Evolutionary conservation across 164 flowering plant genomes (phyloP), one percentile per base, ranked within the genome.

Genomic region (Liriodendron chinense): DNA sequence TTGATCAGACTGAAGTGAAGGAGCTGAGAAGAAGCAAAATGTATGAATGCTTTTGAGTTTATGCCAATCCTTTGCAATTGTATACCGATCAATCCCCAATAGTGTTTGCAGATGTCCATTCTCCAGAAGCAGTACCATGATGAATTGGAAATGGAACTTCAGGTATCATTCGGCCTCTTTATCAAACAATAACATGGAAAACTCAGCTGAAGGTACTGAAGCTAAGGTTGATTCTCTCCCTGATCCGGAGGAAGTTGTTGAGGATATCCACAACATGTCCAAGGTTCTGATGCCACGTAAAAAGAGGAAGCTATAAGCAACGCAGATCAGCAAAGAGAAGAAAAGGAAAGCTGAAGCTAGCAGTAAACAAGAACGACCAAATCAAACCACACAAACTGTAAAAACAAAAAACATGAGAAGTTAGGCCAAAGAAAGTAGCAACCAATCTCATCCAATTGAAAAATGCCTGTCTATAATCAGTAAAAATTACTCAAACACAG

Each of bases 1-100:
- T 87, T 69, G 87, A 84, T 79, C 83, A 98, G 43, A 73, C 87
- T 2, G 92, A 56, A 89, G 74, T 75, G 94, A 95, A 81, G 94
- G 89, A 70, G 92, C 91, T 26, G 85, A 26, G 34, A 28, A 28
- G 34, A 28, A 28, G 34, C 34, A 5, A 28, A 28, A 28, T 28
- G 34, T 1, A 28, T 28, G 3, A 28, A 28, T 28, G 3, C 34
- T 28, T 28, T 28, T 28, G 34, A 28, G 34, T 1, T 5, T 28
- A 28, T 28, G 0, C 34, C 34, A 28, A 28, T 28, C 34, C 34
- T 28, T 28, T 28, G 34, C 34, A 28, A 28, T 28, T 28, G 34
- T 28, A 28, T 28, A 5, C 34, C 34, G 3, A 28, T 28, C 3
- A 28, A 28, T 28, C 14, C 26, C 18, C 25, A 24, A 49, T 74